phyloP scores from a whole-genome alignment of 1,139 yeast species.

The Saccharomyces hybrid region DNA sequence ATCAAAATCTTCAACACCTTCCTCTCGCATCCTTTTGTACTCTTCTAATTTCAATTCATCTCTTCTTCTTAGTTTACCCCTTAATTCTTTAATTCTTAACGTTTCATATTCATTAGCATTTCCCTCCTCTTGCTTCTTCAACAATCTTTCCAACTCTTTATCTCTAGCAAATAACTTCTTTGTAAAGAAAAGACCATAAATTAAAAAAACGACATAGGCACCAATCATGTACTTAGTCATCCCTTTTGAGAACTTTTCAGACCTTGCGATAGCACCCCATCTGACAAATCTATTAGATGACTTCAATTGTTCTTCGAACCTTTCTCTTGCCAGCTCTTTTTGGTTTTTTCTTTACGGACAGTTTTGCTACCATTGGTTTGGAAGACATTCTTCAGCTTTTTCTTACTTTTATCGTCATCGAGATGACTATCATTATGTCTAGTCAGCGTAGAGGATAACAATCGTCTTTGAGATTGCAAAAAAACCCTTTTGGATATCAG shows the following conservation, averaged over 20 bases:
- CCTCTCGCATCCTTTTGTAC: constrained; percentile 46
- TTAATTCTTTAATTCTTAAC: constrained; percentile 47
- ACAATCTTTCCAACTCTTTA: constrained; percentile 44
- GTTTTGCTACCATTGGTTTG: constrained; percentile 16
- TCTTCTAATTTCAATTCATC: constrained; percentile 48
- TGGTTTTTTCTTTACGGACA: constrained; percentile 27
- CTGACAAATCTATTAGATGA: constrained; percentile 32
- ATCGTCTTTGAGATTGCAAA: not conserved
- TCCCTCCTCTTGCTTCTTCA: constrained; percentile 36
- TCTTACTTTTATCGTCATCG: not conserved
- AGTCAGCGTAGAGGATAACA: not conserved
- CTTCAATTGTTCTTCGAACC: constrained; percentile 30
- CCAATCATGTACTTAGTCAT: constrained; percentile 51
- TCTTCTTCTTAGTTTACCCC: constrained; percentile 44
- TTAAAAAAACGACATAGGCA: constrained; percentile 47
- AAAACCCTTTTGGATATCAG: not conserved
- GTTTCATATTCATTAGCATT: constrained; percentile 50
- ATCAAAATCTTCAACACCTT: constrained; percentile 31
- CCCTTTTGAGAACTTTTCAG: constrained; percentile 39
- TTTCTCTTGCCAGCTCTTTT: constrained; percentile 30
- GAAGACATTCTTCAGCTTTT: not conserved
- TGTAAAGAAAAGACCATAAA: constrained; percentile 60
- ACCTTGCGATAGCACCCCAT: constrained; percentile 43
- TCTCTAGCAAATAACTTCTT: constrained; percentile 60
- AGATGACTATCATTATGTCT: not conserved